phyloP scores from a whole-genome alignment of 208 protist genomes.

The Acanthamoeba quina region DNA sequence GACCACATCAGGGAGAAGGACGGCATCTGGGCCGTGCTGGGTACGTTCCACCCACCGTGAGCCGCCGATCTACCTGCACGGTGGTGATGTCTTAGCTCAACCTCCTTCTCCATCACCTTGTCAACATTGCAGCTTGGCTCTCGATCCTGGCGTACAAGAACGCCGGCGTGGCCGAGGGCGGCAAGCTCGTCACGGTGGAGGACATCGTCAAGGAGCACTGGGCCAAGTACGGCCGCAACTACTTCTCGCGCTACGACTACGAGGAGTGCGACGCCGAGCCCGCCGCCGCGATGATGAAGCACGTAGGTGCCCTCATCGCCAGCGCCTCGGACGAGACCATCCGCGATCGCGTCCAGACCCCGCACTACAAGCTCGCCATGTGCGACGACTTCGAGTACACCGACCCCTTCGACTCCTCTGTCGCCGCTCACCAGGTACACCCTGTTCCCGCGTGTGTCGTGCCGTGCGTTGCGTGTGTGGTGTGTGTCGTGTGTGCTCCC shows the following conservation, averaged over 20 bases:
- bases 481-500: too few relatives aligned
- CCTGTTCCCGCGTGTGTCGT: too few relatives aligned
- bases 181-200: slow-evolving; percentile 91
- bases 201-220: slow-evolving; percentile 96
- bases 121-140: slow-evolving; percentile 91
- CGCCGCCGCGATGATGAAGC: slow-evolving; percentile 93
- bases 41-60: neutral
- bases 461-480: too few relatives aligned
- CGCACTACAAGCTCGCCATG: slow-evolving; percentile 81
- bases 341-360: slow-evolving; percentile 22
- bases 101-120: neutral
- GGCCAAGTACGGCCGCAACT: slow-evolving; percentile 96
- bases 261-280: slow-evolving; percentile 89
- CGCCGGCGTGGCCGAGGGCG: neutral
- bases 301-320: slow-evolving; percentile 77
- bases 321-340: slow-evolving; percentile 34
- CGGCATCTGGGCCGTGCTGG: slow-evolving; percentile 97
- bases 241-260: slow-evolving; percentile 92
- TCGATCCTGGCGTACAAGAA: slow-evolving; percentile 94
- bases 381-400: slow-evolving; percentile 97
- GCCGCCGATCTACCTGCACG: neutral
- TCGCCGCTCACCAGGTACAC: slow-evolving; percentile 78
- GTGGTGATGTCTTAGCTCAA: neutral
- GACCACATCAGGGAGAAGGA: slow-evolving; percentile 99
- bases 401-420: slow-evolving; percentile 96